Base-by-base conservation (phyloP, 2,329 filamentous ascomycete species). In the Epichloe brachyelytri region DNA sequence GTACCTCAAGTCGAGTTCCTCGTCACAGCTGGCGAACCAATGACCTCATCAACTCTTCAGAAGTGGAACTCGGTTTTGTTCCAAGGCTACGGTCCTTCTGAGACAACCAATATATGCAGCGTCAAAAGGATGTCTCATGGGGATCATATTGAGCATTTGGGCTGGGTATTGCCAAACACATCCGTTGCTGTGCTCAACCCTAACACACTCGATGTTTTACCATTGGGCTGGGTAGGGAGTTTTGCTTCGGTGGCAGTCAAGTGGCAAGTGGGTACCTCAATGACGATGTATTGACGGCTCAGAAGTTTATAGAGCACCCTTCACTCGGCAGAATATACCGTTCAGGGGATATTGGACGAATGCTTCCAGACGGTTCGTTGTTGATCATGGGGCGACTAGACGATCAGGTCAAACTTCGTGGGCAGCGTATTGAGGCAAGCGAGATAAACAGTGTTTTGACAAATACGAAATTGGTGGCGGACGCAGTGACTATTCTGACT, bases 71-170 rank as follows among this genome's bases (percentile, higher is more conserved):
- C 70, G 39, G 76, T 82, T 14, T 71, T 95, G 0, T 89, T 82
- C 63, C 85, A 93, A 70, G 88, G 79, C 0, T 95, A 95, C 55
- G 88, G 88, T 0, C 87, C 88, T 0, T 88, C 85, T 0, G 89
- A 94, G 64, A 88, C 85, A 0, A 94, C 88, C 1, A 94, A 95
- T 57, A 89, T 95, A 19, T 94, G 87, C 66, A 88, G 85, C 0
- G 77, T 91, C 8, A 83, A 82, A 53, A 72, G 76, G 39, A 81
- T 91, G 62, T 65, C 69, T 0, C 56, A 58, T 0, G 66, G 70
- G 0, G 79, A 89, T 58, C 68, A 76, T 19, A 78, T 86, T 48
- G 83, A 82, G 54, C 89, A 90, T 57, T 80, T 95, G n/a, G 90
- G 90, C 0, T 75, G 72, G 53, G 77, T 82, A 0, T 79, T 95